phyloP scores from a whole-genome alignment of 2,329 filamentous ascomycete species.

The Cladophialophora exuberans region DNA sequence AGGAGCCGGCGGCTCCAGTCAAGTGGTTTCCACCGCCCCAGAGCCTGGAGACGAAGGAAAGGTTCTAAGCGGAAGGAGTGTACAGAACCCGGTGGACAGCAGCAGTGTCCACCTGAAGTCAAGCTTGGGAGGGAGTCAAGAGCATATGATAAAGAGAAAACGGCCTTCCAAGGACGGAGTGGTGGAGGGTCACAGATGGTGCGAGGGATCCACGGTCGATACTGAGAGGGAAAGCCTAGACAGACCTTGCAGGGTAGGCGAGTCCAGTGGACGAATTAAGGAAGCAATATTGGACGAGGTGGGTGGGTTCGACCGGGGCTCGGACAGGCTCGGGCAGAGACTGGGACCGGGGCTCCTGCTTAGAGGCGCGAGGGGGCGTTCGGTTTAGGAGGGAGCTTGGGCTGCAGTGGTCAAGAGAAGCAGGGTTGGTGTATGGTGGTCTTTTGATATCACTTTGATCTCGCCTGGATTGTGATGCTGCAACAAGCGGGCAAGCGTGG shows the following conservation, averaged over 20 bases:
- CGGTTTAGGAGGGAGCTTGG: slow-evolving; percentile 12
- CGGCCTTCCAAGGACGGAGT: slow-evolving; percentile 14
- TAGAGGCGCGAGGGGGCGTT: slow-evolving; percentile 19
- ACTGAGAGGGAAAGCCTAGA: slow-evolving; percentile 10
- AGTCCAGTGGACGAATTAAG: slow-evolving; percentile 17
- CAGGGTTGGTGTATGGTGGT: slow-evolving; percentile 18
- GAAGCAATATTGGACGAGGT: slow-evolving; percentile 16
- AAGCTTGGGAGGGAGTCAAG: slow-evolving; percentile 14
- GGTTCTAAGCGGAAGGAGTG: slow-evolving; percentile 3
- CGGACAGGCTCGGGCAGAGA: slow-evolving; percentile 13
- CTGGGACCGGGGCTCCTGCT: slow-evolving; percentile 21
- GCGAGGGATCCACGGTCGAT: slow-evolving; percentile 16
- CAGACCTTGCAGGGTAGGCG: slow-evolving; percentile 14
- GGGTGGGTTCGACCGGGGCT: slow-evolving; percentile 16
- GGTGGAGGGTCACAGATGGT: slow-evolving; percentile 20
- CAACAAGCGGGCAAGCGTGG: slow-evolving; percentile 1
- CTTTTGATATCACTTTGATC: slow-evolving; percentile 12
- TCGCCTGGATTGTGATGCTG: slow-evolving; percentile 12
- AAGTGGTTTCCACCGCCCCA: slow-evolving; percentile 7
- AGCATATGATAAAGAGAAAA: slow-evolving; percentile 27
- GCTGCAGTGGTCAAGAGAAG: slow-evolving; percentile 21
- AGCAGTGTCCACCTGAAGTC: slow-evolving; percentile 11
- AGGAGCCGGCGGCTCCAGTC: slow-evolving; percentile 23
- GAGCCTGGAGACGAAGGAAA: slow-evolving; percentile 7
- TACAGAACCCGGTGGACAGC: slow-evolving; percentile 3